Percentiles rank a stretch among this genome's conserved stretches.
Conservation (phyloP, 1,284 basidiomycete species). For the Ganoderma meredithae region DNA sequence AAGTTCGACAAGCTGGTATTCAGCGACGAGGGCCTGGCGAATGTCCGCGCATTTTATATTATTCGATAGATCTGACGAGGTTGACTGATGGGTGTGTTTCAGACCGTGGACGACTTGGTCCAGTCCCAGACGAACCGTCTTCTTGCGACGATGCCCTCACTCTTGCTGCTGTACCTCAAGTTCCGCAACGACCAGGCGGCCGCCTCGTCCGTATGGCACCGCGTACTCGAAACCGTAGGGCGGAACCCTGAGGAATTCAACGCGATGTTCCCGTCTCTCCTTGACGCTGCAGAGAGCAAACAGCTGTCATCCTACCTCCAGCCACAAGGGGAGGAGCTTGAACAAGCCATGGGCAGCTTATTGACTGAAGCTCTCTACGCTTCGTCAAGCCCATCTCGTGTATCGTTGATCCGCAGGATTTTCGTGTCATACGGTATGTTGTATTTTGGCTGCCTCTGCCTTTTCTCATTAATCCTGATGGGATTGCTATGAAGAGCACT, state of each 20-base stretch:
- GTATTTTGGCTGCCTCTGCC: too few relatives aligned
- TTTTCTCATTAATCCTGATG: background rate
- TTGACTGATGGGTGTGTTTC: slow-evolving; percentile 9
- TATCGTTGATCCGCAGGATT: slow-evolving; percentile 45
- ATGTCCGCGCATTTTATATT: slow-evolving; percentile 43
- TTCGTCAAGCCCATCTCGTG: slow-evolving; percentile 27
- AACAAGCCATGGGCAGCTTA: slow-evolving; percentile 42
- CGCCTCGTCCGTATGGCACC: slow-evolving; percentile 51
- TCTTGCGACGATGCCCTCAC: slow-evolving; percentile 48
- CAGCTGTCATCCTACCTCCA: slow-evolving; percentile 48
- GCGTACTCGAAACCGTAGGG: slow-evolving; percentile 47
- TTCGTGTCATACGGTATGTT: slow-evolving; percentile 46
- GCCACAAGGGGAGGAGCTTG: slow-evolving; percentile 52
- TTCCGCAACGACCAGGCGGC: slow-evolving; percentile 47
- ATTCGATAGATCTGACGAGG: background rate
- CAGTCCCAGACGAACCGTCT: slow-evolving; percentile 48
- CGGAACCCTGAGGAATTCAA: slow-evolving; percentile 41
- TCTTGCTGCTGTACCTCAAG: slow-evolving; percentile 58
- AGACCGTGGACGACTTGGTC: slow-evolving; percentile 59
- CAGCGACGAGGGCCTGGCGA: slow-evolving; percentile 45
- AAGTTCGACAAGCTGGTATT: slow-evolving; percentile 53
- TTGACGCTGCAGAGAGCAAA: slow-evolving; percentile 49
- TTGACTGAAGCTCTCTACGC: slow-evolving; percentile 40
- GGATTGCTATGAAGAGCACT: slow-evolving; percentile 36
- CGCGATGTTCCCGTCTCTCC: slow-evolving; percentile 42